Evolutionary conservation across 2,329 filamentous ascomycete species (phyloP).

Genomic region (Celoporthe dispersa): DNA sequence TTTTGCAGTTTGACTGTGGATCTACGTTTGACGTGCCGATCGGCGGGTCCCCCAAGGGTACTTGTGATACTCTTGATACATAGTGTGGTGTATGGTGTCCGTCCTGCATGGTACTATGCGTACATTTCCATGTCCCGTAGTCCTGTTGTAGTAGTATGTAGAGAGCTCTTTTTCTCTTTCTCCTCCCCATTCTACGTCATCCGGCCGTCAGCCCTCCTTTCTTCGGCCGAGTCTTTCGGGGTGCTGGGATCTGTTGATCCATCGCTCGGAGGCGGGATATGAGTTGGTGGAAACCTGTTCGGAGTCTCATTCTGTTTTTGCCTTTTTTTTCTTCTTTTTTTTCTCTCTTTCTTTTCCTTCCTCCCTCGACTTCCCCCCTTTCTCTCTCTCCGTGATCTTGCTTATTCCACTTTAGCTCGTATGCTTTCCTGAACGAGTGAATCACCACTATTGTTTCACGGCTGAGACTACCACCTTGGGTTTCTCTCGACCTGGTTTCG

Average conservation of each 20-base stretch:
- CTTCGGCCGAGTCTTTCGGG: conserved; percentile 6
- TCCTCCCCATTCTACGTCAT: conserved; percentile 22
- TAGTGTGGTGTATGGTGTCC: neutral
- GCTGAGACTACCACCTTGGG: conserved; percentile 1
- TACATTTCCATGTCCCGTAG: neutral
- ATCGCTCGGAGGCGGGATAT: neutral
- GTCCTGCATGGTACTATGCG: neutral
- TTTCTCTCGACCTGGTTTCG: neutral
- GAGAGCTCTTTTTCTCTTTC: neutral
- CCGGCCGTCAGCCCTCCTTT: conserved; percentile 8
- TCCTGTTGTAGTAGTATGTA: too few relatives aligned
- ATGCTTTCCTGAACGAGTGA: neutral
- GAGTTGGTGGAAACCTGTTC: conserved; percentile 7
- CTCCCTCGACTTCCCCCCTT: too few relatives aligned
- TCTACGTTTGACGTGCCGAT: conserved; percentile 21
- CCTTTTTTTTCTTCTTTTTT: too few relatives aligned
- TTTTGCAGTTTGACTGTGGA: neutral
- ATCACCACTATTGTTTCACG: neutral
- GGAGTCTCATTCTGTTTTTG: neutral
- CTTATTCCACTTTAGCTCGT: neutral
- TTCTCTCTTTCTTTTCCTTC: too few relatives aligned
- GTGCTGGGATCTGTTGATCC: neutral
- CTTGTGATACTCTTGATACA: neutral
- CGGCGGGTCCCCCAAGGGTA: conserved; percentile 6
- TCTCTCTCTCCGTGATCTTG: neutral